Base-by-base conservation (phyloP, 2,329 filamentous ascomycete species). In the Aspergillus persii region DNA sequence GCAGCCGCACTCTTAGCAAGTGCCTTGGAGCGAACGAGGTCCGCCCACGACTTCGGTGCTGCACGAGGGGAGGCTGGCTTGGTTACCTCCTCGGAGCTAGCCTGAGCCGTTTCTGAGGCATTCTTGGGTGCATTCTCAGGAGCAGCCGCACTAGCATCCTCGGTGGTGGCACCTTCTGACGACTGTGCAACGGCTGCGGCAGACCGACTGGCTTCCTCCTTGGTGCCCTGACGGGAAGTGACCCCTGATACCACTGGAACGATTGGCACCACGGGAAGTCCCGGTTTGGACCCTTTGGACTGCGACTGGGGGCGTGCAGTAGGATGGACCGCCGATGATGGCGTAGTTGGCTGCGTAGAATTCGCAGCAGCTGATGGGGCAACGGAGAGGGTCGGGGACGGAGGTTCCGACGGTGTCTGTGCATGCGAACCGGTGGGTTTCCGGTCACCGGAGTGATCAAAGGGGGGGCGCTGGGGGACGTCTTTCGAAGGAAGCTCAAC, bases 21-120 rank as follows among this genome's bases (percentile, higher is more conserved):
- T 15, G 79, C 74, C 65, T 83, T 82, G 8, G 81, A 76, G 55
- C 86, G 82, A 54, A 91, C 82, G 49, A 91, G 79, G 63, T 89
- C 88, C 29, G 88, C 86, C 88, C 88, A 91, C 1, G 85, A 87
- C 68, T 88, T 84, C 29, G 84, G 82, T n/a, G 80, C 76, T 50
- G 80, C 76, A n/a, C 75, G 71, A 53, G 79, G 71, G 1, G 78
- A 73, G 33, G 69, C 65, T 61, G 75, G 71, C 51, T 79, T 79
- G 4, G 72, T 63, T 15, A 75, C 63, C 46, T 76, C 72, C 27
- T 77, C 76, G 6, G 50, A 23, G 27, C 54, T 54, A 12, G 56
- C 47, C 30, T 53, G 56, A 8, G 60, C 59, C 18, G 18, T 23
- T 23, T 23, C 18, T 23, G 18, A 23, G 18, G 18, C 18, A 23